Conservation (phyloP, 371 early-diverging fungal genomes). For the Nosema granulosis region DNA sequence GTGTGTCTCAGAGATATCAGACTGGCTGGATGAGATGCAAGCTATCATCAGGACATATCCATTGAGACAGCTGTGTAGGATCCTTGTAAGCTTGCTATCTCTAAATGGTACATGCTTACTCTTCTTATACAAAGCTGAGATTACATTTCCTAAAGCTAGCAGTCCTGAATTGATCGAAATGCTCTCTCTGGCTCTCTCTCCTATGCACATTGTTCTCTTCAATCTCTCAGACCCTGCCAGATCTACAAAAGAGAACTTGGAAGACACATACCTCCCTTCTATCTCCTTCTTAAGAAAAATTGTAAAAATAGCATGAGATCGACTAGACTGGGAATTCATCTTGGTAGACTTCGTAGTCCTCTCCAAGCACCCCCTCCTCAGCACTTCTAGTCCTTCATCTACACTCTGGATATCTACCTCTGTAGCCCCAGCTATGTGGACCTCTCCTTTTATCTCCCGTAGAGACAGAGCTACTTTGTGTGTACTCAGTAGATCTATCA, state of each 20-base stretch:
- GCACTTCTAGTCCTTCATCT: constrained; percentile 80
- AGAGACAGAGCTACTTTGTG: constrained; percentile 71
- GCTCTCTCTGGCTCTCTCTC: constrained; percentile 87
- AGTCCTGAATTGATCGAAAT: constrained; percentile 94
- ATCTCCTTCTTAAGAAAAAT: constrained; percentile 69
- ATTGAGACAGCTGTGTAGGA: constrained; percentile 88
- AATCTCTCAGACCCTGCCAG: constrained; percentile 95
- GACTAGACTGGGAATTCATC: constrained; percentile 86
- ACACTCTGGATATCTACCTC: constrained; percentile 74
- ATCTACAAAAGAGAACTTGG: constrained; percentile 78
- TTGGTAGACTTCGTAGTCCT: constrained; percentile 85
- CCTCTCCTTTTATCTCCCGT: constrained; percentile 81
- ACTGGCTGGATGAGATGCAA: constrained; percentile 76
- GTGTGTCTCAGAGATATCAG: constrained; percentile 77
- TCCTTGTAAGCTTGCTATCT: constrained; percentile 88
- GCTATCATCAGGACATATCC: constrained; percentile 87
- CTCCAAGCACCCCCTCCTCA: constrained; percentile 74
- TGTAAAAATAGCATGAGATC: constrained; percentile 95
- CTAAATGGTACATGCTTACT: constrained; percentile 81
- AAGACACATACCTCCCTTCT: constrained; percentile 3
- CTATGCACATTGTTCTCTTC: constrained; percentile 84
- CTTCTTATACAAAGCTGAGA: constrained; percentile 79
- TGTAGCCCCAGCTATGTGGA: constrained; percentile 78
- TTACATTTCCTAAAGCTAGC: constrained; percentile 92
- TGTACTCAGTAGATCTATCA: constrained; percentile 78